Evolutionary conservation across 2,329 filamentous ascomycete species (phyloP).

Genomic region (Colletotrichum lindemuthianum): DNA sequence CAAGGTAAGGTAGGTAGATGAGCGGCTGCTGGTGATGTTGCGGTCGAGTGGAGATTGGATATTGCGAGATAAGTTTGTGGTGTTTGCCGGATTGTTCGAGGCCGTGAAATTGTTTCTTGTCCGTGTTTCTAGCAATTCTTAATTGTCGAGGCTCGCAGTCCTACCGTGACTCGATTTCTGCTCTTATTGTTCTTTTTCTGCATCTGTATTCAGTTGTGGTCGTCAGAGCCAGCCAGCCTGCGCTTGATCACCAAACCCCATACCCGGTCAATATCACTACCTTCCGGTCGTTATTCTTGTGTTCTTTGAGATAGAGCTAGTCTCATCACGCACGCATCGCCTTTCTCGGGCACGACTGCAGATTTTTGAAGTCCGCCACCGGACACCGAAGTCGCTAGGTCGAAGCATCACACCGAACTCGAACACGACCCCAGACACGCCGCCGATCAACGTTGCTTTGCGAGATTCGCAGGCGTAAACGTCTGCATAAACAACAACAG

Average conservation of each 20-base stretch:
- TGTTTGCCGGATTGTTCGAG: conserved; percentile 6
- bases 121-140: not conserved
- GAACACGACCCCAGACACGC: conserved; percentile 3
- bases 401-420: not conserved
- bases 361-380: not conserved
- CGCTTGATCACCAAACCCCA: not conserved
- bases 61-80: conserved; percentile 8
- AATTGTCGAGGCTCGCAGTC: not conserved
- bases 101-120: not conserved
- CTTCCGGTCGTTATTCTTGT: not conserved
- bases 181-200: not conserved
- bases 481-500: not conserved
- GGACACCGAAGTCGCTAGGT: not conserved
- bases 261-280: not conserved
- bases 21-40: not conserved
- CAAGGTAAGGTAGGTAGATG: too few relatives aligned
- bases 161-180: conserved; percentile 1
- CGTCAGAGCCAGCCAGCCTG: conserved; percentile 22
- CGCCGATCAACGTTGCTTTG: not conserved
- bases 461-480: too few relatives aligned
- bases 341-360: not conserved
- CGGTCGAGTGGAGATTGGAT: conserved; percentile 1
- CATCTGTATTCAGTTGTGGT: not conserved
- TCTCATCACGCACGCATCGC: not conserved
- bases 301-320: not conserved